Evolutionary conservation across 257 asterid species (phyloP).

Genomic region (Nicotiana tabacum): DNA sequence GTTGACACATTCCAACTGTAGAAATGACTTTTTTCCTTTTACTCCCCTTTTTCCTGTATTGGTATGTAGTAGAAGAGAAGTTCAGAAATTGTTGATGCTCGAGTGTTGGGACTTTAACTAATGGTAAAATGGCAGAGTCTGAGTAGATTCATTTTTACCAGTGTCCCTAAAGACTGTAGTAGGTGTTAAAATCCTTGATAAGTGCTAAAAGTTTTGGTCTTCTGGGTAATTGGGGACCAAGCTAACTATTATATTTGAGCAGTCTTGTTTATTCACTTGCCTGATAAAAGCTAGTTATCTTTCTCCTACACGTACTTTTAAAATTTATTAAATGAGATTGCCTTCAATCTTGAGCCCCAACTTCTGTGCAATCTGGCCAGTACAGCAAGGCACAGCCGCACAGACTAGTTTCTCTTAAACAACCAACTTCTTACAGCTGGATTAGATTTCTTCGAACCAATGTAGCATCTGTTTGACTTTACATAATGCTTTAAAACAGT

Average conservation of each 20-base stretch:
- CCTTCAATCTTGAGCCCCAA: neutral
- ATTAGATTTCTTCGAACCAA: slow-evolving; percentile 3
- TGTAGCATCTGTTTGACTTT: neutral
- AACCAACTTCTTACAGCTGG: neutral
- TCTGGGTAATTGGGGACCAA: neutral
- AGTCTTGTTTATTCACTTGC: neutral
- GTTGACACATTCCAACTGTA: neutral
- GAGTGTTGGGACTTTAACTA: neutral
- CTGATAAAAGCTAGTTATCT: neutral
- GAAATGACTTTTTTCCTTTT: neutral
- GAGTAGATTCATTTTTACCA: neutral
- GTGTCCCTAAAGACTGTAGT: neutral
- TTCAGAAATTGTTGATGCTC: neutral
- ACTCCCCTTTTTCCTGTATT: neutral
- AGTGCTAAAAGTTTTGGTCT: neutral
- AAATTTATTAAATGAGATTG: neutral
- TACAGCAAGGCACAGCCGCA: neutral
- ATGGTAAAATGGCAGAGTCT: neutral
- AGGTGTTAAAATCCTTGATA: neutral
- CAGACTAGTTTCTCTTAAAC: neutral
- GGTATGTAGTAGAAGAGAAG: neutral
- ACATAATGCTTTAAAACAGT: neutral
- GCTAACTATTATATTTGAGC: neutral
- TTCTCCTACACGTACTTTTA: neutral
- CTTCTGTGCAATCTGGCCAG: neutral